Evolutionary conservation across 2,329 filamentous ascomycete species (phyloP).

Genomic region (Xylaria arbuscula): DNA sequence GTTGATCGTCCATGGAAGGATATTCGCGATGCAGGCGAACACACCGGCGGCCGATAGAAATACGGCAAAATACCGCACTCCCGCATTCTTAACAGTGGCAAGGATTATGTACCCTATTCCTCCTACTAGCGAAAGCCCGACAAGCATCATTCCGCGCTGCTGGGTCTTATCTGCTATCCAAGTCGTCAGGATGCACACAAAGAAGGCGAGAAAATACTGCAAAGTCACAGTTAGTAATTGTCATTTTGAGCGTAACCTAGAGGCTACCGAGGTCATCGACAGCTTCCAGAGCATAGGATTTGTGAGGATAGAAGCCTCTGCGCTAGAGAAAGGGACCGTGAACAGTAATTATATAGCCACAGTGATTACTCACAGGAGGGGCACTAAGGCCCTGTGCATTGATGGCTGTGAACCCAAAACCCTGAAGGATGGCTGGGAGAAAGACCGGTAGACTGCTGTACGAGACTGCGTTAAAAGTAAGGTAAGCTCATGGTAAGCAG

Average conservation of each 20-base stretch:
- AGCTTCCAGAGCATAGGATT: not conserved
- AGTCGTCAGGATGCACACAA: slow-evolving; percentile 69
- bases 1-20: slow-evolving; percentile 74
- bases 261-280: not conserved
- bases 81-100: slow-evolving; percentile 60
- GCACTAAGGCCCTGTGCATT: slow-evolving; percentile 78
- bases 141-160: slow-evolving; percentile 72
- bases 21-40: slow-evolving; percentile 75
- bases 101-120: slow-evolving; percentile 73
- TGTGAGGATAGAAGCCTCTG: not conserved
- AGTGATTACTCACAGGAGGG: slow-evolving; percentile 58
- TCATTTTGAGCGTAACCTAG: not conserved
- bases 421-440: slow-evolving; percentile 69
- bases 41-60: slow-evolving; percentile 68
- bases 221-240: not conserved
- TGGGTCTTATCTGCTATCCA: slow-evolving; percentile 73
- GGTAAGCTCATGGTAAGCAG: slow-evolving; percentile 62
- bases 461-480: slow-evolving; percentile 63
- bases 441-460: slow-evolving; percentile 74
- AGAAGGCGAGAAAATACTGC: slow-evolving; percentile 71
- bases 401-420: slow-evolving; percentile 75
- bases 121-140: slow-evolving; percentile 65
- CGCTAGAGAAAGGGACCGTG: not conserved
- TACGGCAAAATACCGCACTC: slow-evolving; percentile 55
- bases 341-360: not conserved